Base-by-base conservation (phyloP, 495 filamentous ascomycete species). In the Platismatia glauca region DNA sequence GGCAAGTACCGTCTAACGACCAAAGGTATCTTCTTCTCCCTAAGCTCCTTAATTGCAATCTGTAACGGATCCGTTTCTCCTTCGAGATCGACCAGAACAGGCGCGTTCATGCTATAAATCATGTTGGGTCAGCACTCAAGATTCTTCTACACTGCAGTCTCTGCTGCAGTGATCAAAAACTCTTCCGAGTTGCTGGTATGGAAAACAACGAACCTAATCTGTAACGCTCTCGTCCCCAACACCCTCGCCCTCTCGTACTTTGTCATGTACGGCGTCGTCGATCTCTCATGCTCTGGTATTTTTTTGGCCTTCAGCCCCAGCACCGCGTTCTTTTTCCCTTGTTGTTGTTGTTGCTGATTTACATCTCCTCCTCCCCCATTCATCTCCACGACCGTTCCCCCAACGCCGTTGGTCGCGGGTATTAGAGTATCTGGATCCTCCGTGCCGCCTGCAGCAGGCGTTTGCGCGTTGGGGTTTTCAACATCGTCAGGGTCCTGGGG, bases 221-320 rank as follows among this genome's bases (percentile, higher is more conserved):
- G 94, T 70, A 96, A 72, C 44, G 94, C 95, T 62, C 94, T 79
- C 56, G 93, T 97, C 55, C 94, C 94, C 61, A 98, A 78, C 61
- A 98, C 89, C 68, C 94, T 85, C 57, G 94, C 94, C 68, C 85
- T 82, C 82, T 98, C 94, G 76, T 98, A 98, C 77, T 98, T 98
- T 68, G 94, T 98, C 91, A 98, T 95, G 80, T 96, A 98, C 7
- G 94, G 95, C 50, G 94, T 98, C 2, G 95, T 97, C 9, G 83
- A 86, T 67, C 94, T 84, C 78, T 94, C 81, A 59, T 95, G 91
- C 66, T 90, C 87, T 37, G 91, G 83, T 50, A 98, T 89, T 76
- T 89, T 92, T 81, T 94, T 97, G 72, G 90, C 88, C 71, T 89
- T 89, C 65, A 84, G 73, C 66, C 84, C 86, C 69, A 79, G 78